phyloP scores from a whole-genome alignment of 345 rosid species.

The Ceriops tagal region DNA sequence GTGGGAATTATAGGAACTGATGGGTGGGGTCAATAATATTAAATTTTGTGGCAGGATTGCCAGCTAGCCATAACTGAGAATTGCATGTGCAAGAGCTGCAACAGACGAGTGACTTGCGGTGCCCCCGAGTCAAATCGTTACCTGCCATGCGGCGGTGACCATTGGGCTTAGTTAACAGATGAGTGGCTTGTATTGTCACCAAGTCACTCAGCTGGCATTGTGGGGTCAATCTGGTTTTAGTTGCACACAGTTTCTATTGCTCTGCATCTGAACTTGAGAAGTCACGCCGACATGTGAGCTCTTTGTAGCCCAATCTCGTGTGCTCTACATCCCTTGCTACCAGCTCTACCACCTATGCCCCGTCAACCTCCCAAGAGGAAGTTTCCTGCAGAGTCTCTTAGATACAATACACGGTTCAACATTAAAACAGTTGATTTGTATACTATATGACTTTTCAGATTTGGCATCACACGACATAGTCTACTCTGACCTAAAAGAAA shows the following conservation, averaged over 20 bases:
- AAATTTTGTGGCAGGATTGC: background rate
- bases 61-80: constrained; percentile 32
- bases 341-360: constrained; percentile 8
- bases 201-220: too few species aligned
- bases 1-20: constrained; percentile 25
- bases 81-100: constrained; percentile 18
- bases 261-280: background rate
- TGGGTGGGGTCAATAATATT: constrained; percentile 14
- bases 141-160: background rate
- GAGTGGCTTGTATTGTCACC: too few species aligned
- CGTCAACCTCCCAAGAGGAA: background rate
- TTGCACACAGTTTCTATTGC: background rate
- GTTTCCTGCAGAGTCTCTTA: too few species aligned
- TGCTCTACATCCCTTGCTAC: background rate
- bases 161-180: background rate
- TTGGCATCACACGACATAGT: too few species aligned
- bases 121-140: constrained; percentile 16
- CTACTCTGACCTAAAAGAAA: too few species aligned
- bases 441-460: too few species aligned
- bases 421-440: too few species aligned
- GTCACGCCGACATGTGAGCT: background rate
- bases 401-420: too few species aligned
- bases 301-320: constrained; percentile 18
- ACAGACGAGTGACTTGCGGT: background rate
- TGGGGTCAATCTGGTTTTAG: too few species aligned